These are phyloP conservation scores for Zymoseptoria brevis DNA, from an alignment of 2,329 filamentous ascomycete species.

Conservation along the genomic window DNA sequence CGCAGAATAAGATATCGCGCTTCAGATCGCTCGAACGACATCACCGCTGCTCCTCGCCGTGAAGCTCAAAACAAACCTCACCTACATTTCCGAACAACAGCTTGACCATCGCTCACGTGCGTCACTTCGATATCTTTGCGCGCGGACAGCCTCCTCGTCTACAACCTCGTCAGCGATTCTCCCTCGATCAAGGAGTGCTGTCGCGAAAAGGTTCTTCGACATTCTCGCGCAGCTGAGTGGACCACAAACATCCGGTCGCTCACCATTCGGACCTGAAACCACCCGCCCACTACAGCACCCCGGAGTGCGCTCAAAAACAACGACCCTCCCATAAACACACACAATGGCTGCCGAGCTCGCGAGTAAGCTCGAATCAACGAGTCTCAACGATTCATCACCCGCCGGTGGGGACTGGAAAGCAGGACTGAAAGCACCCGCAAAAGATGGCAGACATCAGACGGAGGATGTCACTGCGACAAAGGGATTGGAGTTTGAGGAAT, in stretches of 20 bases:
- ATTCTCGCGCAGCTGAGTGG: not conserved
- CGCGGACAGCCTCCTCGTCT: not conserved
- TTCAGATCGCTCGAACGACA: not conserved
- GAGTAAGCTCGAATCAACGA: constrained; percentile 50
- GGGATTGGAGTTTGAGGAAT: constrained; percentile 95
- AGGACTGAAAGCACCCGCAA: constrained; percentile 61
- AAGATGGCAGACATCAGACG: constrained; percentile 72
- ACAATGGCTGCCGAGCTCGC: constrained; percentile 45
- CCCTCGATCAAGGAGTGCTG: not conserved
- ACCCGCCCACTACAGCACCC: not conserved
- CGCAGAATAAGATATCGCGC: not conserved
- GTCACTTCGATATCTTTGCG: not conserved
- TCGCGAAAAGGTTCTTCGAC: not conserved
- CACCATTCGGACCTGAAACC: not conserved
- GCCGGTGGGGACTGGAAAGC: constrained; percentile 64
- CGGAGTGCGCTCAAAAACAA: not conserved
- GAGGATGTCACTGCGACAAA: constrained; percentile 99
- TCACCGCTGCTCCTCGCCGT: not conserved
- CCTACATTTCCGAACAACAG: not conserved
- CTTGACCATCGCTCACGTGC: not conserved
- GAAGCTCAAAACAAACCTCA: not conserved
- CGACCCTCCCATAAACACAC: constrained; percentile 2
- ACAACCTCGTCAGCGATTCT: not conserved
- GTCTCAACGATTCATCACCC: constrained; percentile 45
- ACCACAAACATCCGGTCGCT: not conserved